phyloP scores from a whole-genome alignment of 2,329 filamentous ascomycete genomes.

The Epichloe brachyelytri region DNA sequence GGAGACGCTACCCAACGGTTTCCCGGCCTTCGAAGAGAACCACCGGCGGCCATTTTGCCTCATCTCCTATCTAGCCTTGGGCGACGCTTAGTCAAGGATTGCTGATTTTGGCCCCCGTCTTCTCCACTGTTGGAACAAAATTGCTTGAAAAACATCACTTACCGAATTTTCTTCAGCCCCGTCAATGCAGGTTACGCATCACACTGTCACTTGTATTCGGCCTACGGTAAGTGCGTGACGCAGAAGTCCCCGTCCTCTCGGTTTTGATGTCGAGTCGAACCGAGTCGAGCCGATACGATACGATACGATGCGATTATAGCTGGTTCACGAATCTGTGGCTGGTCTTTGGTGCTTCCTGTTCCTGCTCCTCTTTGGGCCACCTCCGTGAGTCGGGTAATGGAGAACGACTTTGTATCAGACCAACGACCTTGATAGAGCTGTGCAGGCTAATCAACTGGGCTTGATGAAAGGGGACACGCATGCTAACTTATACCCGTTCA shows the following conservation, averaged over 20 bases:
- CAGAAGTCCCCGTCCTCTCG: neutral
- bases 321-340: neutral
- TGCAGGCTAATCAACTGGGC: slow-evolving; percentile 8
- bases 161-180: neutral
- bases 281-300: neutral
- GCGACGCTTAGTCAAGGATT: neutral
- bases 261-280: neutral
- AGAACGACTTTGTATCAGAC: neutral
- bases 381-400: neutral
- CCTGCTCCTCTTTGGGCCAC: neutral
- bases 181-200: neutral
- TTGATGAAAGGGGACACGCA: slow-evolving; percentile 15
- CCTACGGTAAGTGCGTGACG: neutral
- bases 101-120: neutral
- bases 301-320: neutral
- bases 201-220: neutral
- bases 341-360: neutral
- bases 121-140: neutral
- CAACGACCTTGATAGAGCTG: neutral
- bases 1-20: neutral
- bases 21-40: neutral
- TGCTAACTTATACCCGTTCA: slow-evolving; percentile 28
- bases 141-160: neutral
- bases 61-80: neutral
- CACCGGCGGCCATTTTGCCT: neutral